A percentile compares a stretch with the other conserved stretches of the same genome.
phyloP scores from a whole-genome alignment of 75 land plant genomes.

The Isoetes taiwanensis region DNA sequence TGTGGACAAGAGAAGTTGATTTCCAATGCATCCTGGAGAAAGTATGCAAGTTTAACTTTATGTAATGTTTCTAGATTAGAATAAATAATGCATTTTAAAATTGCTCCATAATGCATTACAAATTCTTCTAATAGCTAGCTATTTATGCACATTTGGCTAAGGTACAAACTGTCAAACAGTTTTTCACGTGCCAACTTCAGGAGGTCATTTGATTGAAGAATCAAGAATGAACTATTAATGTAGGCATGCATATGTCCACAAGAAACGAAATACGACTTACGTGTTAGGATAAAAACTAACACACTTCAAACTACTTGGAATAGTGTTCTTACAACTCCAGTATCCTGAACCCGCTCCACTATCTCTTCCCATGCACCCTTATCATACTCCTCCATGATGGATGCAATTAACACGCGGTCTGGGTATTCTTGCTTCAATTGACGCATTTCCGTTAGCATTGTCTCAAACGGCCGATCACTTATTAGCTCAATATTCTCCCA shows the following conservation, averaged over 20 bases:
- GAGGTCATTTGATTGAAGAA: too few relatives aligned
- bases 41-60: not conserved
- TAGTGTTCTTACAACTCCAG: slow-evolving; percentile 63
- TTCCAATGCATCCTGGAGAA: slow-evolving; percentile 80
- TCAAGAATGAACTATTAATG: too few relatives aligned
- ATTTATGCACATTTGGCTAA: too few relatives aligned
- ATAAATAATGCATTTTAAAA: too few relatives aligned
- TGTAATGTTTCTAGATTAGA: not conserved
- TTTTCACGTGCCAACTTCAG: too few relatives aligned
- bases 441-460: slow-evolving; percentile 83
- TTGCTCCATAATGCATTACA: too few relatives aligned
- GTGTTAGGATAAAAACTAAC: not conserved
- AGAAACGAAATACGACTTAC: not conserved
- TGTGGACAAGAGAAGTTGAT: slow-evolving; percentile 98
- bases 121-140: too few relatives aligned
- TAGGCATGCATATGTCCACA: too few relatives aligned
- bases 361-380: slow-evolving; percentile 96
- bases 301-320: not conserved
- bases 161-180: too few relatives aligned
- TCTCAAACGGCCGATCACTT: slow-evolving; percentile 95
- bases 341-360: slow-evolving; percentile 91
- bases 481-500: slow-evolving; percentile 99
- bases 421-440: slow-evolving; percentile 90
- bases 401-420: slow-evolving; percentile 88
- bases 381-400: slow-evolving; percentile 96